Evolutionary conservation across 768 basidiomycete genomes (phyloP), one percentile per base, ranked within the genome.

Genomic region (Suillus paluster): DNA sequence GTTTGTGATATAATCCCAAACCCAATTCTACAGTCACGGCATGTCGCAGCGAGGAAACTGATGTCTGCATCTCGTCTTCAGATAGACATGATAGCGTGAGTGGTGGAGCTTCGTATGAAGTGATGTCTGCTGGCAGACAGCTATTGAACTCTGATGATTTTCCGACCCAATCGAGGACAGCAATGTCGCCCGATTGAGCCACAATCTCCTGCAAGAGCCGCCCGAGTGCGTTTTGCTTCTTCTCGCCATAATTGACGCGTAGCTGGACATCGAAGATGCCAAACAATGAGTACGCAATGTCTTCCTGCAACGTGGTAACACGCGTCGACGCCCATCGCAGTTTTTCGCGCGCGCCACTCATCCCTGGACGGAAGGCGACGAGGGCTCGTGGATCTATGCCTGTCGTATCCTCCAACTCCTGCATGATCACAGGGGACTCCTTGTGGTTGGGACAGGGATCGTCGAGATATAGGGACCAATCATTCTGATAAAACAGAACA

Each of bases 161-260:
- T 46, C 57, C 57, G 23, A 45, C 34, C 57, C 57, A 58, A 21
- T 36, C 57, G 17, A 58, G 57, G 6, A 58, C 57, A 15, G 57
- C 30, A 12, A 38, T 33, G 57, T 58, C 41, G 15, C 57, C 57
- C 14, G 57, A 45, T 27, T 46, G 39, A n/a, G 57, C 42, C 46
- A 58, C 46, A 30, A 58, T 58, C 42, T 58, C 42, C 21, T 45
- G 57, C 5, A 19, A 25, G 21, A 59, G 46, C n/a, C 48, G 58
- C 4, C 34, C 44, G 23, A 59, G 25, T 30, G 58, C 58, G 14
- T 59, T 52, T 38, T 59, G 45, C 45, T 38, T 42, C 14, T 61
- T 64, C 50, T 63, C 64, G 11, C 66, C 66, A 49, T 67, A 65
- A 23, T 34, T 48, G 15, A 67, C 55, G 10, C 48, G 44, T 7